phyloP scores from a whole-genome alignment of 2,329 filamentous ascomycete species.

The Ambrosiella xylebori region DNA sequence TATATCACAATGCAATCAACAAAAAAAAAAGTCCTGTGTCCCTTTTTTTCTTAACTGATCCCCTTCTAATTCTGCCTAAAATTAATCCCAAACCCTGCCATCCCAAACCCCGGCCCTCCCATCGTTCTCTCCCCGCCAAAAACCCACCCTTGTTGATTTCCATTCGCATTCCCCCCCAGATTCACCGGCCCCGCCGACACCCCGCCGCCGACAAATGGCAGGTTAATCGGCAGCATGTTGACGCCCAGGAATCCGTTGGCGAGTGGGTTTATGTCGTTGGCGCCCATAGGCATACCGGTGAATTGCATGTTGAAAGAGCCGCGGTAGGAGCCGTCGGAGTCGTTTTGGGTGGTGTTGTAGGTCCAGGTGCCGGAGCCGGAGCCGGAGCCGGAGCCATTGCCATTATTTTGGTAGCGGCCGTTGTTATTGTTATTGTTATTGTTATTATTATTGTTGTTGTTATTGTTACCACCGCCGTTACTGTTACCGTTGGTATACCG shows the following conservation, averaged over 20 bases:
- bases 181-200: slow-evolving; percentile 4
- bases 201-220: slow-evolving; percentile 5
- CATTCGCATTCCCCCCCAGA: background rate
- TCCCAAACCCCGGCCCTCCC: background rate
- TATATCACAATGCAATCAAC: too few relatives aligned
- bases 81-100: background rate
- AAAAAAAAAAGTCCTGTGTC: too few relatives aligned
- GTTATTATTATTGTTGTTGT: background rate
- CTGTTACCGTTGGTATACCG: background rate
- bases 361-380: background rate
- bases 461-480: background rate
- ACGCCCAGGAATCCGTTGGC: slow-evolving; percentile 1
- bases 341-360: background rate
- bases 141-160: background rate
- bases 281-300: slow-evolving; percentile 2
- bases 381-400: background rate
- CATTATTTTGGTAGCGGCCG: background rate
- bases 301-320: slow-evolving; percentile 6
- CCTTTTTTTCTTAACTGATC: background rate
- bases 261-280: slow-evolving; percentile 1
- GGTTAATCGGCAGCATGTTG: slow-evolving; percentile 4
- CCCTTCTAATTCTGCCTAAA: background rate
- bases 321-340: slow-evolving; percentile 3
- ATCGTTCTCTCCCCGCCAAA: slow-evolving; percentile 4
- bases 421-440: background rate